A percentile compares a stretch with the other conserved stretches of the same genome.
Conservation (phyloP, 306 rosid genomes). For the Alnus glutinosa region DNA sequence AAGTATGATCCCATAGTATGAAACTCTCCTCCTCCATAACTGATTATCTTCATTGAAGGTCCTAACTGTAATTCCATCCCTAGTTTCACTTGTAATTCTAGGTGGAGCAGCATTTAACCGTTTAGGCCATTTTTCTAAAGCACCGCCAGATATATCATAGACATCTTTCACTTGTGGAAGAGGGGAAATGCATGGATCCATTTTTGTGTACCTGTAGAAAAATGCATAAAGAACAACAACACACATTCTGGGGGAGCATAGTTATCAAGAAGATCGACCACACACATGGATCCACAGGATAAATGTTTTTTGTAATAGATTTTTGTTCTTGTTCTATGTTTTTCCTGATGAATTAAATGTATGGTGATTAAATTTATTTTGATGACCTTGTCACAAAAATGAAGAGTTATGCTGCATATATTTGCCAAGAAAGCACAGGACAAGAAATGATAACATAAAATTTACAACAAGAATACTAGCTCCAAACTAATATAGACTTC, state of each 20-base stretch:
- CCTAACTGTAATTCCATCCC: constrained; percentile 20
- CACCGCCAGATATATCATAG: constrained; percentile 40
- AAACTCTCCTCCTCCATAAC: constrained; percentile 45
- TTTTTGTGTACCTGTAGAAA: constrained; percentile 57
- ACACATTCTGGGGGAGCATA: neutral
- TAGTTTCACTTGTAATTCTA: constrained; percentile 35
- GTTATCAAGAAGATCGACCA: neutral
- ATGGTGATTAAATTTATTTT: neutral
- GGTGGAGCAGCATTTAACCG: constrained; percentile 42
- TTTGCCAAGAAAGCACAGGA: neutral
- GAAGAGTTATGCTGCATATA: neutral
- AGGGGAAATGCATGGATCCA: constrained; percentile 55
- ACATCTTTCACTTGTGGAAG: constrained; percentile 45
- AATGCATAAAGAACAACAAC: neutral
- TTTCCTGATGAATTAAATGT: neutral
- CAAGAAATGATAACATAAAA: neutral
- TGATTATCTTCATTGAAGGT: constrained; percentile 33
- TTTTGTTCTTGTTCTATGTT: neutral
- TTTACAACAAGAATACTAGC: neutral
- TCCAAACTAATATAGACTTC: neutral
- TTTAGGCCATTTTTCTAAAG: constrained; percentile 49
- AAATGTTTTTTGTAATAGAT: neutral
- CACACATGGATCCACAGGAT: too few species aligned
- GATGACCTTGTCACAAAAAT: neutral
- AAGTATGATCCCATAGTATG: constrained; percentile 33